Conservation (phyloP, 2,329 filamentous ascomycete genomes). For the Botrytis medusae region DNA sequence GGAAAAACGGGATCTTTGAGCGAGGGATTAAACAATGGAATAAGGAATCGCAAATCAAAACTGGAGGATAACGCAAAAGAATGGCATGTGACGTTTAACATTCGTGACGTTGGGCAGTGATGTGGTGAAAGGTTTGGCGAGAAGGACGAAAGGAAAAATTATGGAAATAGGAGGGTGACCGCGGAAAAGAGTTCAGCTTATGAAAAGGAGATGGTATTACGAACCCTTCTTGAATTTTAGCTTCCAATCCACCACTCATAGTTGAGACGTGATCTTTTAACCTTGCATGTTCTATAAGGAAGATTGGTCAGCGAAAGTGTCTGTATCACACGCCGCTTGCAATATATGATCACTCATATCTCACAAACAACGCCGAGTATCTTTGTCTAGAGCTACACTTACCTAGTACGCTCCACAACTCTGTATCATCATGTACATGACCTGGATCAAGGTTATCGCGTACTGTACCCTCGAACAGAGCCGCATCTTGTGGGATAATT, state of each 20-base stretch:
- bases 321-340: constrained; percentile 33
- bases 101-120: constrained; percentile 24
- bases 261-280: constrained; percentile 83
- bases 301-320: constrained; percentile 43
- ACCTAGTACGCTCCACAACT: constrained; percentile 94
- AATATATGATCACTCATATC: constrained; percentile 33
- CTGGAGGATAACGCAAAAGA: neutral
- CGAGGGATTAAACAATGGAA: neutral
- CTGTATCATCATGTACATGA: constrained; percentile 93
- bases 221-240: constrained; percentile 89
- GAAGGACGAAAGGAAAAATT: constrained; percentile 20
- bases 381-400: constrained; percentile 44
- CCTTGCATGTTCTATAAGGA: constrained; percentile 75
- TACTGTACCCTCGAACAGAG: constrained; percentile 89
- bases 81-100: constrained; percentile 21
- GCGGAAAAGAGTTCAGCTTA: constrained; percentile 20
- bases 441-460: constrained; percentile 95
- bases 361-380: constrained; percentile 30
- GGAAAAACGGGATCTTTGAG: neutral
- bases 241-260: constrained; percentile 89
- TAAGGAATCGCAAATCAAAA: constrained; percentile 13
- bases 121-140: constrained; percentile 21
- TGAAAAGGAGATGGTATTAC: constrained; percentile 41
- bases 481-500: constrained; percentile 97
- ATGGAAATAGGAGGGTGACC: neutral